Base-by-base conservation (phyloP, 2,329 filamentous ascomycete genomes). In the Claviceps sp. region DNA sequence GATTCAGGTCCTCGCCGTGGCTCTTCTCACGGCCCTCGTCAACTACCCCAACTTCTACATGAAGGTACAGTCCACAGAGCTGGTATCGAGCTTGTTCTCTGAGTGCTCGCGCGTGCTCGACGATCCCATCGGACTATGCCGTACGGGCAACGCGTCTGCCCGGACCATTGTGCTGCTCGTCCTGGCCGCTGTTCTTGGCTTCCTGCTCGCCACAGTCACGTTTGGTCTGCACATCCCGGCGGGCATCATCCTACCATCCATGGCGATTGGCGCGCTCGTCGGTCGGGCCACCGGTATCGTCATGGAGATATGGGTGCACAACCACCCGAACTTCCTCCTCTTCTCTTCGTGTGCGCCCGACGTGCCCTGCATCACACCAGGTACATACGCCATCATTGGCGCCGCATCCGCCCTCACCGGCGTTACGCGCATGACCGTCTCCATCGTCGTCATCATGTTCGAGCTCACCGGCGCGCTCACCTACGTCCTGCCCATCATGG, bases 391-490 rank as follows among this genome's bases (percentile, higher is more conserved):
- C 56, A 95, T 98, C 61, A 86, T 98, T 56, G 93, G 93, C 38
- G 93, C 93, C 0, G 91, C 93, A 0, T 90, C 93, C 4, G 89
- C 91, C n/a, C 80, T 98, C 1, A 88, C 87, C 5, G 93, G 93
- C 47, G 89, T 94, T 39, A 97, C 91, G 17, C 82, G 91, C 59
- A 94, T 98, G 83, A 98, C 93, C 0, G 89, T 96, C 11, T 96
- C 90, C 13, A 96, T 98, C 58, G 91, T 98, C 4, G 93, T 97
- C 62, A 98, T 98, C 70, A 96, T 96, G 86, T 98, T 98, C 63
- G 93, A 98, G 72, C 82, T 98, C 52, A 98, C 93, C 0, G 93
- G 93, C 50, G 93, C 93, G 1, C 77, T 98, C 30, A 95, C 89
- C 1, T 97, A 97, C 64, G 91, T 98, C 48, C 80, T 98, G 7